These are phyloP conservation scores for Blastobotrys illinoisensis DNA, from an alignment of 1,139 yeast genomes.

Conservation along the genomic window DNA sequence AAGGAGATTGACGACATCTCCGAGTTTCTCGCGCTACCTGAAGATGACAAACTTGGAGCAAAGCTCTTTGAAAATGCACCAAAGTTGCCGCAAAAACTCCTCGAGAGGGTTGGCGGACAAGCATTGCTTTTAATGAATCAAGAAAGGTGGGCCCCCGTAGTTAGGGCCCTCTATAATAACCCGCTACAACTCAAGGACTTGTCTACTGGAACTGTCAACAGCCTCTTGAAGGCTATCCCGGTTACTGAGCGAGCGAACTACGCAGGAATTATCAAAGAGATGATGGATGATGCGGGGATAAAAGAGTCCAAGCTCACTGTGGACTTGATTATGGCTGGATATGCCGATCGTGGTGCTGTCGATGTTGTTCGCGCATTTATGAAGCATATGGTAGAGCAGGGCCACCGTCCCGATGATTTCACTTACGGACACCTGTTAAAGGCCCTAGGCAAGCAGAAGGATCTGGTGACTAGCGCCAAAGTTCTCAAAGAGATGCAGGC, in stretches of 20 bases:
- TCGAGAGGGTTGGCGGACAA: constrained; percentile 18
- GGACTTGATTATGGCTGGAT: constrained; percentile 32
- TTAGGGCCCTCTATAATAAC: constrained; percentile 17
- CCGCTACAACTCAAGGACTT: constrained; percentile 19
- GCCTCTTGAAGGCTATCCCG: constrained; percentile 27
- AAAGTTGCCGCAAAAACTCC: constrained; percentile 16
- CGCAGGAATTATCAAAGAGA: constrained; percentile 22
- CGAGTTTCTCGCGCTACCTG: constrained; percentile 16
- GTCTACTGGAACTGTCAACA: constrained; percentile 23
- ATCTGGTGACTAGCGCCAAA: constrained; percentile 24
- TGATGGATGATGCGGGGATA: constrained; percentile 25
- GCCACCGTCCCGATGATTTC: constrained; percentile 36
- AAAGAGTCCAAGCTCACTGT: constrained; percentile 22
- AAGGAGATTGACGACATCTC: constrained; percentile 21
- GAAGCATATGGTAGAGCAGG: constrained; percentile 30
- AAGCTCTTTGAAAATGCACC: constrained; percentile 8
- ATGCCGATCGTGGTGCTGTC: constrained; percentile 31
- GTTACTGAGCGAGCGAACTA: constrained; percentile 22
- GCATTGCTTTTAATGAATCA: constrained; percentile 8
- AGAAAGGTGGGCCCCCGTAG: constrained; percentile 24
- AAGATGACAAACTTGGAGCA: background rate
- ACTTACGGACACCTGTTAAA: constrained; percentile 45
- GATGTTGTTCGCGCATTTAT: constrained; percentile 31
- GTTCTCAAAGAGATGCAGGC: constrained; percentile 46
- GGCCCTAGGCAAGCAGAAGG: constrained; percentile 35